A percentile compares a stretch with the other conserved stretches of the same genome.
Evolutionary conservation across 2,329 filamentous ascomycete species (phyloP).

Genomic region (Colletotrichum sojae): DNA sequence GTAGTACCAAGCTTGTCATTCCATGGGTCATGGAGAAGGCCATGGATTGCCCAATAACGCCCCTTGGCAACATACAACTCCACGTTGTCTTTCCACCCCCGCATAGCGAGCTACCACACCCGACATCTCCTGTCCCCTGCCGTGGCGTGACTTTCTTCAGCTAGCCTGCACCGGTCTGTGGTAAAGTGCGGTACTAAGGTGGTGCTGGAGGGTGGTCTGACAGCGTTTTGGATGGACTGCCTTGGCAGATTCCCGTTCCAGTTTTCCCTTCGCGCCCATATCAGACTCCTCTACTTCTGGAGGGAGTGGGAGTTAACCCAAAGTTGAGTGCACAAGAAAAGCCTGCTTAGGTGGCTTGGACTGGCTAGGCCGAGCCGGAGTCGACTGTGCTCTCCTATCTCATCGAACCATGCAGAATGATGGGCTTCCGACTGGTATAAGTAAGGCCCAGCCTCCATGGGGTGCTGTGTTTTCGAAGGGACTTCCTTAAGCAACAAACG

Average conservation of each 20-base stretch:
- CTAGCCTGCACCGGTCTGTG: constrained; percentile 3
- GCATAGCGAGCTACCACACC: not conserved
- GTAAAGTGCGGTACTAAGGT: not conserved
- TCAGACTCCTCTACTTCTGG: not conserved
- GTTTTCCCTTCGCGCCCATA: not conserved
- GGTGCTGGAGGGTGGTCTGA: constrained; percentile 9
- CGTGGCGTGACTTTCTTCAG: constrained; percentile 17
- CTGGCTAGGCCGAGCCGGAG: not conserved
- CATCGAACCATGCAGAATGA: constrained; percentile 4
- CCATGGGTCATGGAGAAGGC: constrained; percentile 11
- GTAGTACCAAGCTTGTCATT: not conserved
- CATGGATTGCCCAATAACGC: not conserved
- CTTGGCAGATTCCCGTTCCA: not conserved
- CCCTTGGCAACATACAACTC: not conserved
- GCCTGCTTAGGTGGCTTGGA: constrained; percentile 3
- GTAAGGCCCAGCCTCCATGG: not conserved
- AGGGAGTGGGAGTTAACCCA: not conserved
- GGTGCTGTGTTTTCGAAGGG: too few species aligned
- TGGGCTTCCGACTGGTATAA: not conserved
- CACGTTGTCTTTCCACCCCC: constrained; percentile 5
- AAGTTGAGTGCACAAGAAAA: not conserved
- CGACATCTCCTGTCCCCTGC: not conserved
- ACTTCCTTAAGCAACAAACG: too few species aligned
- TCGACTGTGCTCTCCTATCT: not conserved
- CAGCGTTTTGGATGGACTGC: not conserved